Evolutionary conservation across 345 rosid species (phyloP).

Genomic region (Salix caprea): DNA sequence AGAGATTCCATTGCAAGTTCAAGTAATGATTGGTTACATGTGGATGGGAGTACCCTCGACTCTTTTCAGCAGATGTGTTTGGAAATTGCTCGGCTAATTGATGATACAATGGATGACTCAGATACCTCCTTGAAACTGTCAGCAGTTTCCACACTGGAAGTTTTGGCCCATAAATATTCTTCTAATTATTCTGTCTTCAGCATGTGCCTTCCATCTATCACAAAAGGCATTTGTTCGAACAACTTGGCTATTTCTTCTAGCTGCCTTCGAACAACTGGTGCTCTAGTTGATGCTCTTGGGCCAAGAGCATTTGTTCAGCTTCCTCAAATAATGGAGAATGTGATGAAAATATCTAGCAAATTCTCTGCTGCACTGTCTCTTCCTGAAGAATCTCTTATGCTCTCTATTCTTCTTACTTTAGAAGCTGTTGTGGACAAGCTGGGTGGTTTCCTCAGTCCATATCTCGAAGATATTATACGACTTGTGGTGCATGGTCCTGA

Average conservation of each 20-base stretch:
- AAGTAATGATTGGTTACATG: slow-evolving; percentile 45
- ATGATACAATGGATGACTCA: slow-evolving; percentile 45
- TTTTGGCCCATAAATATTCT: slow-evolving; percentile 61
- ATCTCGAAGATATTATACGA: slow-evolving; percentile 63
- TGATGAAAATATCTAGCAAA: slow-evolving; percentile 40
- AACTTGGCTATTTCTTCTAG: slow-evolving; percentile 60
- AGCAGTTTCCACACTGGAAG: slow-evolving; percentile 75
- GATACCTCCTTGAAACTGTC: slow-evolving; percentile 51
- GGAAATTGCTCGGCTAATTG: slow-evolving; percentile 60
- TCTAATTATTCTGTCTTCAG: slow-evolving; percentile 62
- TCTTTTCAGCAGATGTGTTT: slow-evolving; percentile 56
- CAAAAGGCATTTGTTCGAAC: slow-evolving; percentile 53
- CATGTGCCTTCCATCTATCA: slow-evolving; percentile 60
- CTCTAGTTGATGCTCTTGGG: slow-evolving; percentile 80
- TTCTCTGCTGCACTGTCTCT: slow-evolving; percentile 17
- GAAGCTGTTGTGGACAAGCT: slow-evolving; percentile 85
- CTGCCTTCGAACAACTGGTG: slow-evolving; percentile 70
- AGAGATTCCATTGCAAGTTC: slow-evolving; percentile 28
- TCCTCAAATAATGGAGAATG: slow-evolving; percentile 64
- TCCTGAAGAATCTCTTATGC: slow-evolving; percentile 38
- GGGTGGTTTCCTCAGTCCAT: slow-evolving; percentile 87
- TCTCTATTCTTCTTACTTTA: slow-evolving; percentile 66
- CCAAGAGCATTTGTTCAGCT: slow-evolving; percentile 73
- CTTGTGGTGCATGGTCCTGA: slow-evolving; percentile 62
- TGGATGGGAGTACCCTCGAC: slow-evolving; percentile 51